Conservation (phyloP, 1,139 yeast genomes). For the Blastobotrys buckinghamii region DNA sequence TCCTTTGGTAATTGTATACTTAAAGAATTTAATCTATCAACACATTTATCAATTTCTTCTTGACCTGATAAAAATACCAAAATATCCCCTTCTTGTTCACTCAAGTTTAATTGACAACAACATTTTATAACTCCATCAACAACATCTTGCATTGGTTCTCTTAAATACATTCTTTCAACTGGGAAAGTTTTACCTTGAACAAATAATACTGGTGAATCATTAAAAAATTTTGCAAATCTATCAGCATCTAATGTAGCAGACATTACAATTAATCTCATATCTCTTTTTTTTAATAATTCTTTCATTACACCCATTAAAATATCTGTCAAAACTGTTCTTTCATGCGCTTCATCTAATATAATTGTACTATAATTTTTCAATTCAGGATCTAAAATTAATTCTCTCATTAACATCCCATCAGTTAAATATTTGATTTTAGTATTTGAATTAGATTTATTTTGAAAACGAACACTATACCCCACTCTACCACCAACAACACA, state of each 20-base stretch:
- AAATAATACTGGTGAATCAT: conserved; percentile 69
- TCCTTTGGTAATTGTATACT: conserved; percentile 64
- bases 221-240: conserved; percentile 70
- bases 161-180: conserved; percentile 64
- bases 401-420: conserved; percentile 96
- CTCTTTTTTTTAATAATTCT: conserved; percentile 40
- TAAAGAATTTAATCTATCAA: conserved; percentile 51
- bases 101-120: conserved; percentile 68
- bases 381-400: conserved; percentile 68
- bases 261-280: conserved; percentile 64
- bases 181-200: conserved; percentile 90
- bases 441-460: conserved; percentile 42
- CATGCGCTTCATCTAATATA: conserved; percentile 97
- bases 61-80: conserved; percentile 92
- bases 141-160: conserved; percentile 63
- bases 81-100: conserved; percentile 80
- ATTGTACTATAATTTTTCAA: conserved; percentile 65
- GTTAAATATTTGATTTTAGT: conserved; percentile 83
- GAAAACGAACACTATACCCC: conserved; percentile 94
- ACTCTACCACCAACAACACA: conserved; percentile 60
- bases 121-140: conserved; percentile 75
- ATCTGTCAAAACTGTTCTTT: conserved; percentile 89
- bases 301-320: conserved; percentile 83
- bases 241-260: conserved; percentile 97
- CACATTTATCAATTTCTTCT: conserved; percentile 91